Evolutionary conservation across 2,329 filamentous ascomycete genomes (phyloP), one percentile per base, ranked within the genome.

Genomic region (Seiridium unicorne): DNA sequence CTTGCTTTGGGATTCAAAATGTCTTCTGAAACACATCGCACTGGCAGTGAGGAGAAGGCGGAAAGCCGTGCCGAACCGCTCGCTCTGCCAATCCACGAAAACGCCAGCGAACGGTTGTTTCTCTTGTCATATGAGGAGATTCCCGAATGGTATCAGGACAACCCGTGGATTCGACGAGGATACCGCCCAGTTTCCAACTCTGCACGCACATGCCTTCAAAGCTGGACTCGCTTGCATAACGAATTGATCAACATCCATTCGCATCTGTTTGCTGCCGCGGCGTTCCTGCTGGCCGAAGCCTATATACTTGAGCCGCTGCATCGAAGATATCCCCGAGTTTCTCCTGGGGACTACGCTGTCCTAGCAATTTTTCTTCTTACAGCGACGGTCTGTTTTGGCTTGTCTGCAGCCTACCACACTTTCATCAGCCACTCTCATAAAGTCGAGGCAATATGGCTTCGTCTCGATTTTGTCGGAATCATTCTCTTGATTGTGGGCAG

Each of bases 221-320:
- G 78, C 63, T 76, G 73, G 70, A 60, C 66, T 4, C 77, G 78
- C 65, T 61, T 76, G 10, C 78, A 80, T 66, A 80, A 80, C 61
- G 77, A 80, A 65, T 70, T 74, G 0, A 63, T 73, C 64, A 80
- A 79, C 61, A 79, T 80, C 51, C 78, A 73, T 63, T 74, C 77
- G 13, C 77, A 80, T 64, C 70, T 83, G 4, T 63, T 83, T 2
- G 80, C 81, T 0, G 77, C 73, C 9, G 46, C 79, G 3, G 26
- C 72, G 31, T 73, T 74, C 55, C 57, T 76, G n/a, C 44, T 74
- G 5, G 68, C 69, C 31, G 70, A 76, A 61, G 62, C 60, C 5
- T 57, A 66, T 2, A 67, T 75, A 8, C 62, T 67, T 4, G 61
- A 66, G 46, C 62, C 61, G 3, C 42, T 62, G 9, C 60, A 61